A percentile compares a stretch with the other conserved stretches of the same genome.
These are phyloP conservation scores for Eucalyptus sp. DNA, from an alignment of 345 rosid species.

Conservation along the genomic window DNA sequence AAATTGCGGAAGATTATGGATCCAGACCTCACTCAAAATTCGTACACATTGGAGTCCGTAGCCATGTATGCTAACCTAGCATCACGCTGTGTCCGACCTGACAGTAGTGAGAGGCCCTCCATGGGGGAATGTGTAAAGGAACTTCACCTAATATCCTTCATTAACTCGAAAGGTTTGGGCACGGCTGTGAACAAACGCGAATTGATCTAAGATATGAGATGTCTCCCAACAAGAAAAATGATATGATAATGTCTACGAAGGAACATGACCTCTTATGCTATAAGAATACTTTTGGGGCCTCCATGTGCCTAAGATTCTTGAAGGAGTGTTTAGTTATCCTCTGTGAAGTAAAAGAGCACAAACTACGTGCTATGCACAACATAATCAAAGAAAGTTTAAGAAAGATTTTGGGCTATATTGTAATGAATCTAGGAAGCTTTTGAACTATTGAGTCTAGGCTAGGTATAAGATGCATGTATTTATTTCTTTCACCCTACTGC, in stretches of 20 bases:
- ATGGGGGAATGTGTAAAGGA: slow-evolving; percentile 81
- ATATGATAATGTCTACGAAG: not conserved
- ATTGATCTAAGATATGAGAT: slow-evolving; percentile 23
- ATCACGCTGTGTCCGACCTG: slow-evolving; percentile 82
- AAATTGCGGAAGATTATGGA: slow-evolving; percentile 73
- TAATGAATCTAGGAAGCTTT: not conserved
- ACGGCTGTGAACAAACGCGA: slow-evolving; percentile 37
- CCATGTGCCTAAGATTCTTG: not conserved
- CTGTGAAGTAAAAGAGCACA: not conserved
- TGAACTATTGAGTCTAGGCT: not conserved
- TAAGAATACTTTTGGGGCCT: not conserved
- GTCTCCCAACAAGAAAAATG: not conserved
- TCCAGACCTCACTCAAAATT: slow-evolving; percentile 61
- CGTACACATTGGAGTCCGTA: slow-evolving; percentile 70
- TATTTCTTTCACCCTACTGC: not conserved
- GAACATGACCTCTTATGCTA: not conserved
- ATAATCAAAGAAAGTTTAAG: not conserved
- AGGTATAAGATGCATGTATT: not conserved
- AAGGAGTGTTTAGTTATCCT: not conserved
- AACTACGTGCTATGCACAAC: not conserved
- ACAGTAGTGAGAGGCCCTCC: slow-evolving; percentile 77
- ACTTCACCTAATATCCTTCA: slow-evolving; percentile 56
- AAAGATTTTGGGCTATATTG: not conserved
- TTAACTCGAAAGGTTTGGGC: slow-evolving; percentile 65
- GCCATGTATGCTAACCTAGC: slow-evolving; percentile 89